phyloP scores from a whole-genome alignment of 2,329 filamentous ascomycete species.

The Trichoderma simmonsii region DNA sequence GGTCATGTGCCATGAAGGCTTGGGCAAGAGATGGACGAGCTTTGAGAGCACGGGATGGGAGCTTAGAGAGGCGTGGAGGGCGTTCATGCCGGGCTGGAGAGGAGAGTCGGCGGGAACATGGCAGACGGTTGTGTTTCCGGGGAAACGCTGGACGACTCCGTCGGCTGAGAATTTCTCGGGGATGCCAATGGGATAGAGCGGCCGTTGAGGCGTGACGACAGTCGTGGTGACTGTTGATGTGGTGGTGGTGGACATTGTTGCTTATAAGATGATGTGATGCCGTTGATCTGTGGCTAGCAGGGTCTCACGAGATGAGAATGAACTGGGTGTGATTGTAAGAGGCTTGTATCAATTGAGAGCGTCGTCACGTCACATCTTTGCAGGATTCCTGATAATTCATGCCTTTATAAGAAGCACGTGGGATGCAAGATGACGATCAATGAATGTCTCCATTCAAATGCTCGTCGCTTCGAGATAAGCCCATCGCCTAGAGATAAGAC shows the following conservation, averaged over 20 bases:
- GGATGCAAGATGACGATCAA: neutral
- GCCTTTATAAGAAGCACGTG: neutral
- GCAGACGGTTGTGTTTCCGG: conserved; percentile 24
- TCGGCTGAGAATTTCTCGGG: conserved; percentile 22
- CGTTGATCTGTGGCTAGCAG: neutral
- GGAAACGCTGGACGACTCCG: conserved; percentile 20
- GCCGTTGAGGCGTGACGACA: neutral
- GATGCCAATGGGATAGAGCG: conserved; percentile 20
- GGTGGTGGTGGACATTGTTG: neutral
- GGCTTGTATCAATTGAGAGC: neutral
- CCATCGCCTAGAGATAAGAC: neutral
- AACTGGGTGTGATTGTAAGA: neutral
- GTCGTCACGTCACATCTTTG: neutral
- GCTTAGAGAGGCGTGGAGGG: conserved; percentile 20
- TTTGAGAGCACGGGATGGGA: conserved; percentile 20
- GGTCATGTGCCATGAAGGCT: conserved; percentile 26
- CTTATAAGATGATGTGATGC: neutral
- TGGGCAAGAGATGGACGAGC: conserved; percentile 21
- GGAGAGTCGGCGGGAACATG: conserved; percentile 20
- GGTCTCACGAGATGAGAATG: no score
- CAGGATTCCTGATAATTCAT: neutral
- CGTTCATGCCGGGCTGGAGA: conserved; percentile 18
- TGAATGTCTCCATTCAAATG: neutral
- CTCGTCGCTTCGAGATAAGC: neutral
- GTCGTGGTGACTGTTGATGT: neutral